Evolutionary conservation across 352 stramenopile species (phyloP), one percentile per base, ranked within the genome.

Genomic region (Pythium utonaiense): DNA sequence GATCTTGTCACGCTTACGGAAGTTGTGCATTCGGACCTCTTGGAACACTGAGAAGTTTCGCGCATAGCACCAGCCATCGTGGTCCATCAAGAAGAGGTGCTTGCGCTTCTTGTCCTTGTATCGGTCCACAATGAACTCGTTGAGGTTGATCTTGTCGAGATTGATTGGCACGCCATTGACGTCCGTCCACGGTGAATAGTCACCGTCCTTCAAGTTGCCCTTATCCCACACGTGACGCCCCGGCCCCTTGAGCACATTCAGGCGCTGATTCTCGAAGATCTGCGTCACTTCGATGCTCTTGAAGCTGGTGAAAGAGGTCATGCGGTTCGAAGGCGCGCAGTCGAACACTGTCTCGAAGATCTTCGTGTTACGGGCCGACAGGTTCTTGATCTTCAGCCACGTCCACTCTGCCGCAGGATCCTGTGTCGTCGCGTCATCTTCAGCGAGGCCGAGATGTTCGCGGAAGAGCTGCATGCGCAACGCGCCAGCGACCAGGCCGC

Each of bases 11-110:
- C 86, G 83, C 52, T 89, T 90, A 24, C 76, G 74, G 57, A 83
- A 88, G 54, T 90, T 83, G 5, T 80, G 86, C 5, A 84, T 90
- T 0, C 86, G 83, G 34, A 93, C 72, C 51, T 95, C 80, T 57
- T 95, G 86, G 65, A 95, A 95, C 45, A 93, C 82, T 3, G 78
- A 89, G 25, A 95, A 95, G 55, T 95, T 94, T 34, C 84, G 83
- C 34, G 86, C 84, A 50, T 95, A 95, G 50, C 76, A 88, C 86
- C 86, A 95, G 0, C 83, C 83, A 54, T 95, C 84, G 62, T 93
- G 75, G 60, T 95, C 86, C 80, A 91, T 91, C 2, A 83, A 88
- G 57, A 94, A 91, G 17, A 93, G 44, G 10, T 84, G 72, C 31
- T 91, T 91, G 58, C 87, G 86, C 59, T 82, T 84, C 65, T 77